Conservation (phyloP, 2,329 filamentous ascomycete species). For the Exophiala viscosa region DNA sequence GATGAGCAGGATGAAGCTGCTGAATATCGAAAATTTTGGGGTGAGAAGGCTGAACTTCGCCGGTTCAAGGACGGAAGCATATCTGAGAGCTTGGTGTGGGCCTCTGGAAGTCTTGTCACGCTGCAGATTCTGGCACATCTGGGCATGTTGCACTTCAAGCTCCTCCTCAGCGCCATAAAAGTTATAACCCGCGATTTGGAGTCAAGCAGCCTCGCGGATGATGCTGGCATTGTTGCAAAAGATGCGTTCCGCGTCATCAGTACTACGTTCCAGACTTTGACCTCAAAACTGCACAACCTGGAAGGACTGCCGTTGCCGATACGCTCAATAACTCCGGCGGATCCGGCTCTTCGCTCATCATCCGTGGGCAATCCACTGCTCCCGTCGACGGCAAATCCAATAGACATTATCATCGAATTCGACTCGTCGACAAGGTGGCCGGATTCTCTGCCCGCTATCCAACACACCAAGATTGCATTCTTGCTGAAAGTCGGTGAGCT, state of each 20-base stretch:
- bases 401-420: constrained; percentile 82
- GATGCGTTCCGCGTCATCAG: constrained; percentile 27
- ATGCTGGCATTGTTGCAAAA: constrained; percentile 9
- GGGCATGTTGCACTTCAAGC: constrained; percentile 64
- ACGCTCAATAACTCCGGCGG: constrained; percentile 71
- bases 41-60: constrained; percentile 83
- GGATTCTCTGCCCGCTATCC: constrained; percentile 83
- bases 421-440: constrained; percentile 93
- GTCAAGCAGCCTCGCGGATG: constrained; percentile 8
- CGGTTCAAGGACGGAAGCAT: constrained; percentile 96
- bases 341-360: constrained; percentile 69
- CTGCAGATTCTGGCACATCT: constrained; percentile 76
- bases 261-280: constrained; percentile 62
- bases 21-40: constrained; percentile 88
- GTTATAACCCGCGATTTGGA: constrained; percentile 51
- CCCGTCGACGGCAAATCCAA: constrained; percentile 45
- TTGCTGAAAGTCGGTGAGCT: constrained; percentile 69
- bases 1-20: constrained; percentile 80
- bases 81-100: constrained; percentile 86
- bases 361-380: constrained; percentile 40
- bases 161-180: constrained; percentile 52
- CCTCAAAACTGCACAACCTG: constrained; percentile 65
- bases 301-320: constrained; percentile 85
- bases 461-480: constrained; percentile 90
- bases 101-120: constrained; percentile 60